A percentile compares a stretch with the other conserved stretches of the same genome.
Conservation (phyloP, 192 early-diverging fungal genomes). For the Paraglomus brasilianum region DNA sequence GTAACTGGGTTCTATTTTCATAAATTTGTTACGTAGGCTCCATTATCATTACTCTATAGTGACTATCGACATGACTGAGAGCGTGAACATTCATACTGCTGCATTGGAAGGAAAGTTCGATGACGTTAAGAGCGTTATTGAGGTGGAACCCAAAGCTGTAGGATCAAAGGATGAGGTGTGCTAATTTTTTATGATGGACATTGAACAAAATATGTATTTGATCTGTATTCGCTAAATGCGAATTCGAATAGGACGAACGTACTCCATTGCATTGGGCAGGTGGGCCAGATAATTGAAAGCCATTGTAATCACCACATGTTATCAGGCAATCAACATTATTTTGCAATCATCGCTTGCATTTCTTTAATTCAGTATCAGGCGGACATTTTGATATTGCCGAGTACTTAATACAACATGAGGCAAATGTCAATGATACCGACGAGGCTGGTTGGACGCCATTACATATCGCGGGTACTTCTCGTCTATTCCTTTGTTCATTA, state of each 20-base stretch:
- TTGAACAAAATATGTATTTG: neutral
- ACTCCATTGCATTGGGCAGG: conserved; percentile 57
- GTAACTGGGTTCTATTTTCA: too few relatives aligned
- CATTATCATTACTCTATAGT: conserved; percentile 21
- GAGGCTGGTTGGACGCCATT: conserved; percentile 55
- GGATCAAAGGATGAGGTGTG: conserved; percentile 65
- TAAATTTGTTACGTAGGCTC: too few relatives aligned
- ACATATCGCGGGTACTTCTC: conserved; percentile 50
- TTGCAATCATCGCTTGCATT: neutral
- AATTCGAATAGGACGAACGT: conserved; percentile 40
- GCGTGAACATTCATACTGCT: conserved; percentile 30
- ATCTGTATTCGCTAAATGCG: neutral
- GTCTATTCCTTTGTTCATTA: neutral
- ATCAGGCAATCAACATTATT: neutral
- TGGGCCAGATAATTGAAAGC: neutral
- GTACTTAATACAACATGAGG: conserved; percentile 64
- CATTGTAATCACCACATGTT: neutral
- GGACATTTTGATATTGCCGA: conserved; percentile 62
- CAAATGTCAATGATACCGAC: conserved; percentile 65
- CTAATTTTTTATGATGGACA: conserved; percentile 58
- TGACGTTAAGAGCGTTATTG: conserved; percentile 50
- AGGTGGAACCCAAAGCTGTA: conserved; percentile 47
- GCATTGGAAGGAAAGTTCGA: conserved; percentile 46
- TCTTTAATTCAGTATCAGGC: conserved; percentile 53
- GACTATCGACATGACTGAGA: too few relatives aligned